Percentiles rank a stretch among this genome's conserved stretches.
These are phyloP conservation scores for Gonapodya prolifera DNA, from an alignment of 192 early-diverging fungal genomes.

Conservation along the genomic window DNA sequence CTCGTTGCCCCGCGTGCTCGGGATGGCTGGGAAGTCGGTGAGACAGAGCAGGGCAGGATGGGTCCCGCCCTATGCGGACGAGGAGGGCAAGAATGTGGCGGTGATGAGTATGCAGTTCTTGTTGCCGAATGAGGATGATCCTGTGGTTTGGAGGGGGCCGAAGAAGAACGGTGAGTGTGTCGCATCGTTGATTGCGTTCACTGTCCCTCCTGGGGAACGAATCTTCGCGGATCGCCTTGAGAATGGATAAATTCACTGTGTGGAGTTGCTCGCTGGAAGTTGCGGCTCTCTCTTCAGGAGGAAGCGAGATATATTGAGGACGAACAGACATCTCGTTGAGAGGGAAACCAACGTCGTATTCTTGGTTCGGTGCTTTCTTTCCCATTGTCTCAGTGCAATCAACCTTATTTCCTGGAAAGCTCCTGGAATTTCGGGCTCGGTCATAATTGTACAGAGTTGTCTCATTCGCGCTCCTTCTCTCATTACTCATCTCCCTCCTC, in stretches of 20 bases:
- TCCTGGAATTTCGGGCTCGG: too few species aligned
- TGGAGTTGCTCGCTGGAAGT: too few species aligned
- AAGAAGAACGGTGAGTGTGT: constrained; percentile 77
- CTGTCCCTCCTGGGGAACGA: too few species aligned
- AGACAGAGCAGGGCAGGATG: constrained; percentile 85
- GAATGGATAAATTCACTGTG: constrained; percentile 5
- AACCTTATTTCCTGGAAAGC: too few species aligned
- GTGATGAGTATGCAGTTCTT: constrained; percentile 98
- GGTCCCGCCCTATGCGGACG: constrained; percentile 64
- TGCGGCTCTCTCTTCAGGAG: too few species aligned
- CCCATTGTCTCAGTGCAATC: too few species aligned
- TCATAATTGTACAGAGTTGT: neutral
- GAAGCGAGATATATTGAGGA: too few species aligned
- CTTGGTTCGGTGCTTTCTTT: too few species aligned
- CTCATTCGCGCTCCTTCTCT: neutral
- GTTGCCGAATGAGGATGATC: constrained; percentile 72
- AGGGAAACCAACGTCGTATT: too few species aligned
- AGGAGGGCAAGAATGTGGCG: constrained; percentile 42
- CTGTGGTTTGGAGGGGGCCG: constrained; percentile 96
- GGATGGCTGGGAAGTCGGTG: constrained; percentile 73
- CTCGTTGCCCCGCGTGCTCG: constrained; percentile 90
- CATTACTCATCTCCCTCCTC: too few species aligned
- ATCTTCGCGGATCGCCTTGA: constrained; percentile 7
- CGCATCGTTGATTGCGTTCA: neutral
- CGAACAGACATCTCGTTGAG: too few species aligned